Conservation (phyloP, 208 protist genomes). For the Wallacemonas sp. region DNA sequence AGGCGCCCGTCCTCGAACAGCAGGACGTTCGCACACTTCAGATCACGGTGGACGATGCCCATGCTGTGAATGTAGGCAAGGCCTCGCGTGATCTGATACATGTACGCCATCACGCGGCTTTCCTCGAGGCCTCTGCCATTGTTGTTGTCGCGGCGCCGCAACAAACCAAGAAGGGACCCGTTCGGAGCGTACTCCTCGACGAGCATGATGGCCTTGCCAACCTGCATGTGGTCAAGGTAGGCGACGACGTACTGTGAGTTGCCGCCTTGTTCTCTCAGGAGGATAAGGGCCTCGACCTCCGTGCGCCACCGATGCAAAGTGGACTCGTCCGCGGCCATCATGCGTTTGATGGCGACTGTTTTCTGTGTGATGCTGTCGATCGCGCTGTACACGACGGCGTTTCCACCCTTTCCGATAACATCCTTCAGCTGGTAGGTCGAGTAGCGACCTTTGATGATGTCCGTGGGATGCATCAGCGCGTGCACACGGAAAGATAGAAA, state of each 20-base stretch:
- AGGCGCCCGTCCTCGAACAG: constrained; percentile 41
- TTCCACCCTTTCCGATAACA: constrained; percentile 74
- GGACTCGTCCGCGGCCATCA: constrained; percentile 35
- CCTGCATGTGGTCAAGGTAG: constrained; percentile 82
- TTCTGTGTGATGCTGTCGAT: constrained; percentile 42
- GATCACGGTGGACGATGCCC: constrained; percentile 78
- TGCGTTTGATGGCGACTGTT: constrained; percentile 75
- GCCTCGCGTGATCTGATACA: constrained; percentile 60
- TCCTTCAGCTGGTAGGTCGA: constrained; percentile 76
- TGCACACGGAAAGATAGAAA: background rate
- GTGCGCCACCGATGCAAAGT: constrained; percentile 55
- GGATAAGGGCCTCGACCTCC: constrained; percentile 68
- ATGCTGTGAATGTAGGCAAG: constrained; percentile 66
- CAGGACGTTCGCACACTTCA: constrained; percentile 89
- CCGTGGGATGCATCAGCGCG: constrained; percentile 15
- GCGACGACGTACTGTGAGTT: constrained; percentile 46
- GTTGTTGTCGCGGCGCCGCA: constrained; percentile 16
- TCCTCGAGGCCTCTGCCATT: constrained; percentile 21
- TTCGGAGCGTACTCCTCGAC: constrained; percentile 72
- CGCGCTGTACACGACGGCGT: constrained; percentile 67
- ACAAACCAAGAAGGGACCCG: constrained; percentile 54
- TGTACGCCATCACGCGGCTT: constrained; percentile 25
- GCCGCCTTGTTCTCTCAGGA: constrained; percentile 29
- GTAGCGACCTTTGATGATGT: constrained; percentile 73
- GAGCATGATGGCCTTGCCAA: constrained; percentile 55